phyloP scores from a whole-genome alignment of 768 basidiomycete genomes.

The Kwoniella sp. region DNA sequence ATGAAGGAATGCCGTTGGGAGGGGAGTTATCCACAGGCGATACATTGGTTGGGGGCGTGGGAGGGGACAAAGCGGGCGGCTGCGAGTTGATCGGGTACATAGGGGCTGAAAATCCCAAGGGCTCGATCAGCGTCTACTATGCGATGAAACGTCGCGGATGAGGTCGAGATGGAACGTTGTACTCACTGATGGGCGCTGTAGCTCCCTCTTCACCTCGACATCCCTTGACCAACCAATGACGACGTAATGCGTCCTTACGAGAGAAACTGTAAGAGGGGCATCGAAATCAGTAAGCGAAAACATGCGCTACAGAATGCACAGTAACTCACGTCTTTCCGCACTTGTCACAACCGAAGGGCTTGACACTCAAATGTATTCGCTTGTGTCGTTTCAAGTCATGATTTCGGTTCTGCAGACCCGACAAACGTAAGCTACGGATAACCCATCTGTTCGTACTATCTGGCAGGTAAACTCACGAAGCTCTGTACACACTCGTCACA shows the following conservation, averaged over 20 bases:
- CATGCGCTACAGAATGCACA: not conserved
- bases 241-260: conserved; percentile 55
- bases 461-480: conserved; percentile 50
- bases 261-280: conserved; percentile 43
- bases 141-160: too few species aligned
- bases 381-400: conserved; percentile 58
- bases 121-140: not conserved
- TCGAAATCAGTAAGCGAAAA: not conserved
- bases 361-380: conserved; percentile 56
- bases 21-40: conserved; percentile 18
- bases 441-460: not conserved
- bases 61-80: conserved; percentile 41
- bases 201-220: conserved; percentile 53
- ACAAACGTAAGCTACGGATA: not conserved
- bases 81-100: conserved; percentile 39
- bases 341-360: conserved; percentile 56
- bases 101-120: conserved; percentile 29
- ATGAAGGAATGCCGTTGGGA: not conserved
- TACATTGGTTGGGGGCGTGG: conserved; percentile 29
- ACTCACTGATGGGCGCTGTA: conserved; percentile 48
- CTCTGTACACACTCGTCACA: conserved; percentile 57
- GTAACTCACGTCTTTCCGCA: conserved; percentile 54
- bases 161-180: not conserved
- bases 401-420: conserved; percentile 52
- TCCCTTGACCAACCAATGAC: conserved; percentile 57